Evolutionary conservation across 257 asterid species (phyloP).

Genomic region (Solanum habrochaites): DNA sequence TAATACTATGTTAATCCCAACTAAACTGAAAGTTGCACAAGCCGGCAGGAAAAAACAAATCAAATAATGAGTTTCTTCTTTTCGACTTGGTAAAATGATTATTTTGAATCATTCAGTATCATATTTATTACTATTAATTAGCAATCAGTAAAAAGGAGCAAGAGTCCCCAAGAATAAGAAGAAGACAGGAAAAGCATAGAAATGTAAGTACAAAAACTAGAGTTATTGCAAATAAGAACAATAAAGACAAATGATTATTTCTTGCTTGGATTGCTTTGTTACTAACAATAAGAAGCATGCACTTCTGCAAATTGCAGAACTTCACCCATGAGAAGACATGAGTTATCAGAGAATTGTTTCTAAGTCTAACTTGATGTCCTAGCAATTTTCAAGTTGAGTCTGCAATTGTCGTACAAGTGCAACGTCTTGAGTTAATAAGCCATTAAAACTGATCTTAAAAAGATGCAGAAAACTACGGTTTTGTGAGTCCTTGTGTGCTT

Average conservation of each 20-base stretch:
- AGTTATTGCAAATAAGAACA: not conserved
- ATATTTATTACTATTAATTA: not conserved
- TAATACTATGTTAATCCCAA: not conserved
- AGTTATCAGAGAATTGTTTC: not conserved
- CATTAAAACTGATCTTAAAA: not conserved
- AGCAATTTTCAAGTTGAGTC: not conserved
- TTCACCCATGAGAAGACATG: not conserved
- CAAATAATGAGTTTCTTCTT: not conserved
- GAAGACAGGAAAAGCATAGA: not conserved
- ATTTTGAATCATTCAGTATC: not conserved
- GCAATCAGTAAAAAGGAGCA: not conserved
- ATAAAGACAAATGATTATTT: not conserved
- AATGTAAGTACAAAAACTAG: not conserved
- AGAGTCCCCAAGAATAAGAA: not conserved
- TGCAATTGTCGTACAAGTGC: not conserved
- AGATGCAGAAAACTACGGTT: not conserved
- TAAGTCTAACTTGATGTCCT: not conserved
- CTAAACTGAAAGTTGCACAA: not conserved
- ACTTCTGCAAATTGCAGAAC: not conserved
- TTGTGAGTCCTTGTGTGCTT: not conserved
- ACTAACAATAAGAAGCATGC: not conserved
- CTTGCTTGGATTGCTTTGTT: not conserved
- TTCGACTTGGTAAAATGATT: not conserved
- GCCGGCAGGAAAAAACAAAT: not conserved
- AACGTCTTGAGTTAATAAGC: not conserved